Percentiles rank a stretch among this genome's conserved stretches.
phyloP scores from a whole-genome alignment of 768 basidiomycete genomes.

The Glaciozyma martinii region DNA sequence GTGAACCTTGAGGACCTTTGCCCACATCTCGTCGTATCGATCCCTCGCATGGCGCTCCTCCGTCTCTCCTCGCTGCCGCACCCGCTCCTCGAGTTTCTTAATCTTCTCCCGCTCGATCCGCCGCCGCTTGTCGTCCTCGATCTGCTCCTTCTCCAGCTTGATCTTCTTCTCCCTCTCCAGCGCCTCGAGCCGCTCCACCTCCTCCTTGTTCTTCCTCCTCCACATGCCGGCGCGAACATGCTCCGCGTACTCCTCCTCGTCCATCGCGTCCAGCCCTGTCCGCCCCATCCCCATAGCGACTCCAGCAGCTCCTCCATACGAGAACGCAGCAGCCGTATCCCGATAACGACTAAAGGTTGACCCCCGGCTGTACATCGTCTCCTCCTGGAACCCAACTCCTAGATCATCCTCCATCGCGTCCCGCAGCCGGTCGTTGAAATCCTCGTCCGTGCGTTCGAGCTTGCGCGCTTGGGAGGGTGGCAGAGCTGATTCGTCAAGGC shows the following conservation, averaged over 20 bases:
- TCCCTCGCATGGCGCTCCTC: conserved; percentile 14
- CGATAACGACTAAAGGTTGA: neutral
- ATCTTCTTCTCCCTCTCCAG: conserved; percentile 1
- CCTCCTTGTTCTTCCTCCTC: conserved; percentile 28
- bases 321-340: conserved; percentile 8
- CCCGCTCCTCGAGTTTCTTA: conserved; percentile 6
- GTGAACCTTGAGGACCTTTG: neutral
- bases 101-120: conserved; percentile 14
- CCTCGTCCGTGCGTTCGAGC: conserved; percentile 8
- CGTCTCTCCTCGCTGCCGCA: neutral
- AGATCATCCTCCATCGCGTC: conserved; percentile 17
- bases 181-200: conserved; percentile 20
- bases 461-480: conserved; percentile 17
- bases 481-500: conserved; percentile 11
- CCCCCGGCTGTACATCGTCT: conserved; percentile 3
- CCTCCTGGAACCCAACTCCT: conserved; percentile 17
- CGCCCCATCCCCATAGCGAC: conserved; percentile 4
- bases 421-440: conserved; percentile 16
- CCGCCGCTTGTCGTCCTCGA: conserved; percentile 3
- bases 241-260: conserved; percentile 36
- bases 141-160: conserved; percentile 9
- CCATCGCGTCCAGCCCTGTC: conserved; percentile 21
- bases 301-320: conserved; percentile 19
- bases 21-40: conserved; percentile 22
- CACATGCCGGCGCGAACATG: conserved; percentile 33